These are phyloP conservation scores for Bifiguratus adelaidae DNA, from an alignment of 192 early-diverging fungal species.

Conservation along the genomic window DNA sequence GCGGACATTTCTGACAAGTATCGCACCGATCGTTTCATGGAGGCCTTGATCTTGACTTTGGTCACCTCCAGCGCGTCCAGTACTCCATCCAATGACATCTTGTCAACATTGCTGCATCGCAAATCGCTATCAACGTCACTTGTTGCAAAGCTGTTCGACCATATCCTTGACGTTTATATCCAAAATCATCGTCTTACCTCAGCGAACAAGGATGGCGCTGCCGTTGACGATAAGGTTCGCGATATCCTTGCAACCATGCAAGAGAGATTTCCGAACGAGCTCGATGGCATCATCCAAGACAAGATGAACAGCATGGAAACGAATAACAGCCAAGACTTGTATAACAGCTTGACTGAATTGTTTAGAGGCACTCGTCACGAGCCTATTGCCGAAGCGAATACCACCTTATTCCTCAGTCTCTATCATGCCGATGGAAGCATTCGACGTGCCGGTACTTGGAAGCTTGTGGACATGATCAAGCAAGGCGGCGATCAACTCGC, in stretches of 20 bases:
- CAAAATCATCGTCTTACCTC: not conserved
- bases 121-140: constrained; percentile 19
- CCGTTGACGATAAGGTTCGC: constrained; percentile 8
- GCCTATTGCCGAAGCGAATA: constrained; percentile 54
- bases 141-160: constrained; percentile 17
- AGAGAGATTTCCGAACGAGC: constrained; percentile 26
- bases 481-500: constrained; percentile 22
- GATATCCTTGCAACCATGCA: constrained; percentile 19
- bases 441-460: constrained; percentile 59
- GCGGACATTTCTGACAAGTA: constrained; percentile 20
- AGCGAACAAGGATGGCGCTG: constrained; percentile 5
- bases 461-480: constrained; percentile 40
- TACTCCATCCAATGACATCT: constrained; percentile 12
- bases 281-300: constrained; percentile 24
- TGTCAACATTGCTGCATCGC: constrained; percentile 20
- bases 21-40: constrained; percentile 31
- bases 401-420: constrained; percentile 74
- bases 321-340: constrained; percentile 26
- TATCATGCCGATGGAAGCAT: constrained; percentile 59
- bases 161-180: constrained; percentile 25
- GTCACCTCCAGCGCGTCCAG: constrained; percentile 3
- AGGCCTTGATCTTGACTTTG: constrained; percentile 19
- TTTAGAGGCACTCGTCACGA: constrained; percentile 52
- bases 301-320: constrained; percentile 19
- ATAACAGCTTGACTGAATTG: constrained; percentile 36